Conservation (phyloP, 1,284 basidiomycete species). For the Wallemia hederae region DNA sequence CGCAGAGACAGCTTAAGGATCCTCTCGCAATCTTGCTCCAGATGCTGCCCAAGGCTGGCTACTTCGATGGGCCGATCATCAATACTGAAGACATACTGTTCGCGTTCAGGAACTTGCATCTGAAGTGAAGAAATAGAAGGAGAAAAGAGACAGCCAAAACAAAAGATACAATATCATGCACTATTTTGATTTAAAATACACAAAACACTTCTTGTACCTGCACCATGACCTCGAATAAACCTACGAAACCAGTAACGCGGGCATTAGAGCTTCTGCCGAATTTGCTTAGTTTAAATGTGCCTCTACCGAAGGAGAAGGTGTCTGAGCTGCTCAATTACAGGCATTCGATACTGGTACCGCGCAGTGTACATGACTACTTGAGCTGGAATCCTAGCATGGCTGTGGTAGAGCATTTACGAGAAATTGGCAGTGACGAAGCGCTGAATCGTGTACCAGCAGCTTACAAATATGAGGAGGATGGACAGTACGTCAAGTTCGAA, state of each 20-base stretch:
- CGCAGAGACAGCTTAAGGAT: neutral
- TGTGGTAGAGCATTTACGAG: neutral
- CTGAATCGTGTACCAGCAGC: neutral
- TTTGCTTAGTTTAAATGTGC: neutral
- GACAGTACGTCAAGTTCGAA: neutral
- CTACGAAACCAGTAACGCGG: neutral
- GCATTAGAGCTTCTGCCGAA: neutral
- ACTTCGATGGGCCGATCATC: neutral
- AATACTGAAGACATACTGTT: neutral
- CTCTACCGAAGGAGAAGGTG: neutral
- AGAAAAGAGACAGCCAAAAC: too few relatives aligned
- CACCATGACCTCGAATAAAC: neutral
- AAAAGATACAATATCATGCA: too few relatives aligned
- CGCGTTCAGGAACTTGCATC: neutral
- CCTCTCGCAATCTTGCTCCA: neutral
- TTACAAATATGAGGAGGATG: neutral
- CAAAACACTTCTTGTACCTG: neutral
- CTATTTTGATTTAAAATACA: neutral
- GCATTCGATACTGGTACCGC: neutral
- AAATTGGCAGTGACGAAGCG: neutral
- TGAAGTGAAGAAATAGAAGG: neutral
- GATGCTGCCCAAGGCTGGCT: neutral
- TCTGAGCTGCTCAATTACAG: neutral
- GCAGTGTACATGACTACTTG: neutral
- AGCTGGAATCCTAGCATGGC: neutral